These are phyloP conservation scores for Clonostachys rosea DNA, from an alignment of 2,329 filamentous ascomycete genomes.

Conservation along the genomic window DNA sequence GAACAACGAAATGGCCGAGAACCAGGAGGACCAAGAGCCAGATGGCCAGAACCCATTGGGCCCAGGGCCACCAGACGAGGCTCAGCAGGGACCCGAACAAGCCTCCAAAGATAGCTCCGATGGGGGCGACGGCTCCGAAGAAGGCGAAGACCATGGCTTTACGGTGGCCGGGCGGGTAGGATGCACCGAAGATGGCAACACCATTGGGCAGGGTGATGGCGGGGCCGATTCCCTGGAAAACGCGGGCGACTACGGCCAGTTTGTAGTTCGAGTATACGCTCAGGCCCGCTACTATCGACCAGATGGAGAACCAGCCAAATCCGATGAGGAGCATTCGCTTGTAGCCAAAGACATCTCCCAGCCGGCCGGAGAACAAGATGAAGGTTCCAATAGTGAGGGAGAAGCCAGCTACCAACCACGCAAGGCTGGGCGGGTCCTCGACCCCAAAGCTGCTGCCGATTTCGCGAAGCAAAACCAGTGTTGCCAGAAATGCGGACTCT, in stretches of 20 bases:
- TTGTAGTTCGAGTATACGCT: constrained; percentile 29
- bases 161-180: constrained; percentile 49
- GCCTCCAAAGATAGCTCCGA: constrained; percentile 37
- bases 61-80: constrained; percentile 41
- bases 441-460: constrained; percentile 42
- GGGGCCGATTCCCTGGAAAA: constrained; percentile 56
- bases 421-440: constrained; percentile 34
- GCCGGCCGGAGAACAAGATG: constrained; percentile 49
- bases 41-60: constrained; percentile 34
- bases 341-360: constrained; percentile 55
- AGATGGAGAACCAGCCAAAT: constrained; percentile 48
- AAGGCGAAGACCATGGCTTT: constrained; percentile 57
- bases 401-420: constrained; percentile 56
- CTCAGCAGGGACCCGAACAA: constrained; percentile 33
- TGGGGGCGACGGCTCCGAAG: constrained; percentile 39
- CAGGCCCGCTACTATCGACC: constrained; percentile 42
- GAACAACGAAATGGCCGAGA: constrained; percentile 25
- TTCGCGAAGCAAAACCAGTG: constrained; percentile 39
- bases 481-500: constrained; percentile 26
- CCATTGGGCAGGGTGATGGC: constrained; percentile 61
- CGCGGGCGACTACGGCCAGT: constrained; percentile 46
- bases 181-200: constrained; percentile 54
- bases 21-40: constrained; percentile 23
- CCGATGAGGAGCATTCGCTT: constrained; percentile 49
- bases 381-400: constrained; percentile 51